These are phyloP conservation scores for Beauveria sp. DNA, from an alignment of 2,329 filamentous ascomycete species.

Conservation along the genomic window DNA sequence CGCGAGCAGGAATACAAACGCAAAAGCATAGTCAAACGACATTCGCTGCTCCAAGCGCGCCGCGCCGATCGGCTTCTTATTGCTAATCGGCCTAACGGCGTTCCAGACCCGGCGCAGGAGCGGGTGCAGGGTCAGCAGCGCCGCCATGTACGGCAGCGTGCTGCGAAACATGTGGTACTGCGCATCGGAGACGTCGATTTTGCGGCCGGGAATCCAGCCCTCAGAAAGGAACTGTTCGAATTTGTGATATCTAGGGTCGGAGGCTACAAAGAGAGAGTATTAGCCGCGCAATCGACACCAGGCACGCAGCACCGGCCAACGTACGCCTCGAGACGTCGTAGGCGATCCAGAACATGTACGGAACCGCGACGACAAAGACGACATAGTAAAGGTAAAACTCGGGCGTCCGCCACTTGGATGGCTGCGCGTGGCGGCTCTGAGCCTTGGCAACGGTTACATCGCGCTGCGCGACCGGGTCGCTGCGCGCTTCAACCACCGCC, in stretches of 20 bases:
- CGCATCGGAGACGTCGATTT: conserved; percentile 83
- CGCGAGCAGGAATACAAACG: conserved; percentile 65
- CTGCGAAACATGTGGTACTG: conserved; percentile 81
- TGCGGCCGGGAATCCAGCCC: conserved; percentile 89
- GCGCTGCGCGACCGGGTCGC: conserved; percentile 30
- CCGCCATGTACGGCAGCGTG: conserved; percentile 74
- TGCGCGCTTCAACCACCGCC: conserved; percentile 44
- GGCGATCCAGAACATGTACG: conserved; percentile 85
- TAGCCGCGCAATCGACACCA: background rate
- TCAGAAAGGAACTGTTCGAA: conserved; percentile 63
- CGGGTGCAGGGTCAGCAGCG: conserved; percentile 72
- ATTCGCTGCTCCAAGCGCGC: conserved; percentile 60
- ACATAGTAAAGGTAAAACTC: conserved; percentile 82
- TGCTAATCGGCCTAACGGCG: conserved; percentile 31
- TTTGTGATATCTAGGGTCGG: conserved; percentile 71
- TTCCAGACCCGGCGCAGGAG: conserved; percentile 69
- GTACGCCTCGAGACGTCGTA: conserved; percentile 77
- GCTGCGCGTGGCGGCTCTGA: conserved; percentile 35
- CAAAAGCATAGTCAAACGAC: conserved; percentile 77
- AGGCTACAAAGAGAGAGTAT: conserved; percentile 42
- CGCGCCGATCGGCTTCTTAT: conserved; percentile 37
- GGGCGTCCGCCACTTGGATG: conserved; percentile 73
- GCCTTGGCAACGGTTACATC: conserved; percentile 27
- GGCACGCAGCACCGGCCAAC: conserved; percentile 18
- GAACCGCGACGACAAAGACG: conserved; percentile 58